Evolutionary conservation across 2,329 filamentous ascomycete genomes (phyloP).

Genomic region (Clonostachys rosea): DNA sequence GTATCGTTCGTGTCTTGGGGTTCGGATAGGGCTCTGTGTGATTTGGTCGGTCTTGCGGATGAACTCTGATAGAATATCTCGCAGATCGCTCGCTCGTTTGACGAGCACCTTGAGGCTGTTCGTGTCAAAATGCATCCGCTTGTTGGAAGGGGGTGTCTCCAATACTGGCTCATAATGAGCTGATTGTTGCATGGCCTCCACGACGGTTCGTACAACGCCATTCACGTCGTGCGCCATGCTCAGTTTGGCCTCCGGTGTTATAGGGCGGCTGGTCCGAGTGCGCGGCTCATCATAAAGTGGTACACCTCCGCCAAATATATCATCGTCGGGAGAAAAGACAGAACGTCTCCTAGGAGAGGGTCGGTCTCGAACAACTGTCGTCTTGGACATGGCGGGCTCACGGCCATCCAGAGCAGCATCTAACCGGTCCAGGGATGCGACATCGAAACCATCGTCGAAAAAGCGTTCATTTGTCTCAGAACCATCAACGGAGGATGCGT

Average conservation of each 20-base stretch:
- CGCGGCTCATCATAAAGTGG: too few relatives aligned
- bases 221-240: slow-evolving; percentile 28
- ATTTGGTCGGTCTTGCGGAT: slow-evolving; percentile 55
- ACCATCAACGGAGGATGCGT: slow-evolving; percentile 30
- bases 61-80: slow-evolving; percentile 54
- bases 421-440: slow-evolving; percentile 32
- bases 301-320: slow-evolving; percentile 50
- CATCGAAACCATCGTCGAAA: slow-evolving; percentile 42
- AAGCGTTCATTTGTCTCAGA: slow-evolving; percentile 36
- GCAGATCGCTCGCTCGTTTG: slow-evolving; percentile 54
- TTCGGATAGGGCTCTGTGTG: slow-evolving; percentile 49
- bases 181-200: slow-evolving; percentile 59
- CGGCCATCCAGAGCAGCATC: slow-evolving; percentile 35
- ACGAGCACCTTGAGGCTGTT: slow-evolving; percentile 65
- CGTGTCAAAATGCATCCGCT: slow-evolving; percentile 60
- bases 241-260: slow-evolving; percentile 29
- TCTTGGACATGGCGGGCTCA: slow-evolving; percentile 40
- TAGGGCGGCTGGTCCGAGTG: slow-evolving; percentile 26
- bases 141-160: slow-evolving; percentile 34
- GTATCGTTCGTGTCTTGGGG: slow-evolving; percentile 36
- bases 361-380: slow-evolving; percentile 49
- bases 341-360: slow-evolving; percentile 50
- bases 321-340: slow-evolving; percentile 61
- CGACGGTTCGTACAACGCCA: slow-evolving; percentile 55
- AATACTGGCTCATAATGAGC: slow-evolving; percentile 20